Conservation (phyloP, 2,329 filamentous ascomycete genomes). For the Albophoma yamanashiensis region DNA sequence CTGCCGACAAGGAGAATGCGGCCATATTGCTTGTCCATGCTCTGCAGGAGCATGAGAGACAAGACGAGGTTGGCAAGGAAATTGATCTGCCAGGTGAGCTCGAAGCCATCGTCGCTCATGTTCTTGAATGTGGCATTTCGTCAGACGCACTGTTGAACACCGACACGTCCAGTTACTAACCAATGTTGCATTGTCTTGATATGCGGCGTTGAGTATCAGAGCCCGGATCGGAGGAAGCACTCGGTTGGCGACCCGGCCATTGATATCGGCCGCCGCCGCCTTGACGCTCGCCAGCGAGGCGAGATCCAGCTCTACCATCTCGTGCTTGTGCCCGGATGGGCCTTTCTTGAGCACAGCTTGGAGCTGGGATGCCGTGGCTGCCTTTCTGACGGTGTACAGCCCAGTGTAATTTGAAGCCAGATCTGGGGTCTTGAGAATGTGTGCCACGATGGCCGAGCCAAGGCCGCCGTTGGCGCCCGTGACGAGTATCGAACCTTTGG, state of each 20-base stretch:
- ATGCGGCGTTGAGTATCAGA: constrained; percentile 25
- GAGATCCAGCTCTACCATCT: constrained; percentile 21
- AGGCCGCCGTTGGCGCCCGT: constrained; percentile 29
- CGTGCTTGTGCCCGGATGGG: constrained; percentile 15
- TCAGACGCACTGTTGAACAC: background rate
- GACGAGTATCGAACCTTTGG: constrained; percentile 20
- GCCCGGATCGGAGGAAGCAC: constrained; percentile 25
- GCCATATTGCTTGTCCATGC: constrained; percentile 17
- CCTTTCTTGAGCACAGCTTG: constrained; percentile 12
- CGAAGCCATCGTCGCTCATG: constrained; percentile 18
- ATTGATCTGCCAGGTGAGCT: constrained; percentile 22
- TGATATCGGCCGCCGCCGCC: constrained; percentile 15
- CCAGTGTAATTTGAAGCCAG: constrained; percentile 21
- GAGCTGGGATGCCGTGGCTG: constrained; percentile 16
- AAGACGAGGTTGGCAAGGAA: constrained; percentile 19
- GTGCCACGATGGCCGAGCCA: constrained; percentile 20
- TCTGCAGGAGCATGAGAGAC: constrained; percentile 18
- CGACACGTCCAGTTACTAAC: constrained; percentile 6
- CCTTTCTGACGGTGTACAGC: constrained; percentile 25
- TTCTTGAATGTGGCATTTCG: constrained; percentile 5
- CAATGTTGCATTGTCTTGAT: constrained; percentile 13
- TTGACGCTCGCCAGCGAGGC: constrained; percentile 16
- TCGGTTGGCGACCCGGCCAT: constrained; percentile 16
- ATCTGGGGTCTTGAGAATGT: constrained; percentile 16
- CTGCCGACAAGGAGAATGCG: constrained; percentile 19